Evolutionary conservation across 495 filamentous ascomycete species (phyloP), one percentile per base, ranked within the genome.

Genomic region (Penicillium pulvis): DNA sequence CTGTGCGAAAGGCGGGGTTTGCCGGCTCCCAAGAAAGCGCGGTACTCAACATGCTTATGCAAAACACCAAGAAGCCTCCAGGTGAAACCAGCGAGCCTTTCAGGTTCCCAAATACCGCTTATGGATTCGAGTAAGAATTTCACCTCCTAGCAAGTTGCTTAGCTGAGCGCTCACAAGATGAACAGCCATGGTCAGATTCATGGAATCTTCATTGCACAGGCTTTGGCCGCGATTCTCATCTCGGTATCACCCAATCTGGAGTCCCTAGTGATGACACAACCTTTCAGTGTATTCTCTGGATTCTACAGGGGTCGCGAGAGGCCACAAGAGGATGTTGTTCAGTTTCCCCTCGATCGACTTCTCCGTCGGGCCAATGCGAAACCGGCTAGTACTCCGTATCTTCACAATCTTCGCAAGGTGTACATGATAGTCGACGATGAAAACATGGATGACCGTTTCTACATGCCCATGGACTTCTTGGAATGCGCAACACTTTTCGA

Each of bases 211-310:
- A 59, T 69, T 16, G 51, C 60, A 11, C 71, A 71, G 49, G 66
- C 68, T 6, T 19, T 73, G 10, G 56, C 64, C 4, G 59, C 63
- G 0, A 53, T 73, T 12, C 53, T 73, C 24, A 57, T 69, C 46
- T 59, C 63, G 6, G 61, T 71, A 11, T 73, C 64, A 2, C 71
- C 68, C 7, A 60, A 59, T 46, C 48, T 73, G n/a, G 58, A 61
- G 39, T 59, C 61, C 4, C 28, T 73, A 30, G 35, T 47, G 10
- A 56, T 65, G 47, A 53, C 57, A 24, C 36, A 52, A 33, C 60
- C 63, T 11, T 58, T 58, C 33, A 23, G 12, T 20, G 10, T 17
- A 17, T 39, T 31, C 30, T 28, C 12, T 20, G 14, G 19, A 26
- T 31, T 44, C 19, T 6, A 39, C 14, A 11, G 43, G 8, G 16